A percentile compares a stretch with the other conserved stretches of the same genome.
Conservation (phyloP, 2,329 filamentous ascomycete genomes). For the Apiospora hydei region DNA sequence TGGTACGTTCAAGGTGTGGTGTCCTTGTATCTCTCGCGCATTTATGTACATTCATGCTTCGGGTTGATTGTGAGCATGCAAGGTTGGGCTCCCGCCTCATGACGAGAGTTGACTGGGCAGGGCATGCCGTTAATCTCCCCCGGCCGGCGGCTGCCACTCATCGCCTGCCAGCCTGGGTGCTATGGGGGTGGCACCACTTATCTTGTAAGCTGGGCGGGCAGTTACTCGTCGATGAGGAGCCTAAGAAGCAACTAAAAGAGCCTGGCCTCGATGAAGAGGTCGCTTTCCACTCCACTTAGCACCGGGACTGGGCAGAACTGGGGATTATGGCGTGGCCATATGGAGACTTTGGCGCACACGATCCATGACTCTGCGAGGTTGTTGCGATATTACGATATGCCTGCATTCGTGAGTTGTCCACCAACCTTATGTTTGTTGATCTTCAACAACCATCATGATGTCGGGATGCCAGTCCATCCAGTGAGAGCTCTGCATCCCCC, state of each 20-base stretch:
- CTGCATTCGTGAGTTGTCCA: not conserved
- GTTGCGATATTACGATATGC: slow-evolving; percentile 4
- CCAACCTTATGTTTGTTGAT: slow-evolving; percentile 4
- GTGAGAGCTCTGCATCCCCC: not conserved
- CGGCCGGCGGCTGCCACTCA: slow-evolving; percentile 9
- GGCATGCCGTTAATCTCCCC: slow-evolving; percentile 7
- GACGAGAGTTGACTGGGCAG: not conserved
- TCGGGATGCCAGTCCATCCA: not conserved
- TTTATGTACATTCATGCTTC: not conserved
- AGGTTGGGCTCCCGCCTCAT: slow-evolving; percentile 17
- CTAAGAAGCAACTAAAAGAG: slow-evolving; percentile 11
- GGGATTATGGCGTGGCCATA: slow-evolving; percentile 15
- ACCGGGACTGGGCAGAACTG: slow-evolving; percentile 12
- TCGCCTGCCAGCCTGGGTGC: not conserved
- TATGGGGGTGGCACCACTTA: slow-evolving; percentile 11
- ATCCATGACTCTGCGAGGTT: not conserved
- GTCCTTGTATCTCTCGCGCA: not conserved
- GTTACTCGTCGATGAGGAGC: not conserved
- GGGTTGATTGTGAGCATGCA: slow-evolving; percentile 20
- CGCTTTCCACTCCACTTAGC: slow-evolving; percentile 1
- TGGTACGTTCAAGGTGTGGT: not conserved
- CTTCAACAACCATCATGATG: not conserved
- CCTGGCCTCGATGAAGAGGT: slow-evolving; percentile 14
- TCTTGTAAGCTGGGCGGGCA: slow-evolving; percentile 10
- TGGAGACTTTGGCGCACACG: slow-evolving; percentile 11